These are phyloP conservation scores for Ustilago curta DNA, from an alignment of 1,284 basidiomycete genomes.

Conservation along the genomic window DNA sequence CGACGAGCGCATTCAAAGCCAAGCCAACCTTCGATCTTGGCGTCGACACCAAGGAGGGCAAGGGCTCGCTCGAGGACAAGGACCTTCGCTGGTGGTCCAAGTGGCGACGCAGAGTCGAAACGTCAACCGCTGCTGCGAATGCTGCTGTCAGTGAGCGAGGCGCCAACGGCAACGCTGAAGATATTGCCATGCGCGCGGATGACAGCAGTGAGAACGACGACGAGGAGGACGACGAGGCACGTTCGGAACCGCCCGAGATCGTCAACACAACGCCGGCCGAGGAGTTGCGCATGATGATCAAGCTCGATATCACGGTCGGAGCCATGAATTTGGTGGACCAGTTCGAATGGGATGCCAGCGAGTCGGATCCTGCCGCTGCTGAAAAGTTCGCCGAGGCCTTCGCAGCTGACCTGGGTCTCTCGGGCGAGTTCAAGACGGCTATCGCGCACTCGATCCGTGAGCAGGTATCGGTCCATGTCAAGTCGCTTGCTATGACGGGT, in stretches of 20 bases:
- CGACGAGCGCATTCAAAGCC: conserved; percentile 59
- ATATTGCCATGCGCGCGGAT: conserved; percentile 38
- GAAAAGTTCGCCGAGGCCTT: conserved; percentile 94
- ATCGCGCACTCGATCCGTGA: conserved; percentile 96
- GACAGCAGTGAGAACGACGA: conserved; percentile 71
- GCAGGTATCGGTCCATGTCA: conserved; percentile 90
- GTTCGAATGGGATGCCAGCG: conserved; percentile 95
- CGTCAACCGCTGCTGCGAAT: neutral
- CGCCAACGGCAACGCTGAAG: conserved; percentile 72
- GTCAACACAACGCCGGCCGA: conserved; percentile 44
- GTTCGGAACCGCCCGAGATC: conserved; percentile 37
- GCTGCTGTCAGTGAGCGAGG: conserved; percentile 72
- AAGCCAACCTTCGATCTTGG: conserved; percentile 36
- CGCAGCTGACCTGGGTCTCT: conserved; percentile 85
- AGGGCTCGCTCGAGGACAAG: conserved; percentile 39
- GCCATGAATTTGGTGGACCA: conserved; percentile 94
- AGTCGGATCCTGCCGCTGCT: conserved; percentile 79
- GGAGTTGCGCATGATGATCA: conserved; percentile 90
- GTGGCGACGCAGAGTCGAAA: conserved; percentile 43
- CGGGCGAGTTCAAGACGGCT: conserved; percentile 88
- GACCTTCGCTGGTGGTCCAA: conserved; percentile 52
- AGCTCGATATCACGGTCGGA: conserved; percentile 96
- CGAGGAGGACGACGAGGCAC: conserved; percentile 68
- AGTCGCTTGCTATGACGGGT: conserved; percentile 90
- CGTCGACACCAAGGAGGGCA: conserved; percentile 39